Evolutionary conservation across 2,329 filamentous ascomycete genomes (phyloP).

Genomic region (Chrysosporium queenslandicum): DNA sequence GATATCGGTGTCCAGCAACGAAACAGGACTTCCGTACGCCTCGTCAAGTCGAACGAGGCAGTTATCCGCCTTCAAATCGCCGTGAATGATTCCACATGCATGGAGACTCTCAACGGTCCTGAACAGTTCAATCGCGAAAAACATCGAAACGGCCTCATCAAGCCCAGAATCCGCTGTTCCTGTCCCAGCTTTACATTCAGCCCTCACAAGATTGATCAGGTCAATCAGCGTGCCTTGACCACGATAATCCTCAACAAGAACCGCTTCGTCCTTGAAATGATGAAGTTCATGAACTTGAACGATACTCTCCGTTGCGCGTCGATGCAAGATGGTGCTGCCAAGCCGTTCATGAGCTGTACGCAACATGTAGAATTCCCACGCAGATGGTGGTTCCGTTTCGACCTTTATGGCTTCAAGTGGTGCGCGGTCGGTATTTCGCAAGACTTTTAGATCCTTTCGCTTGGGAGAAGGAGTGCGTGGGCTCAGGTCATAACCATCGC

Average conservation of each 20-base stretch:
- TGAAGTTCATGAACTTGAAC: conserved; percentile 83
- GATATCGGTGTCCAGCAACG: conserved; percentile 18
- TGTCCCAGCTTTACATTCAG: conserved; percentile 47
- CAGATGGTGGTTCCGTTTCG: conserved; percentile 67
- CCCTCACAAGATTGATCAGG: conserved; percentile 74
- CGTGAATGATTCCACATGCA: conserved; percentile 68
- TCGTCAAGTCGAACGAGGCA: conserved; percentile 81
- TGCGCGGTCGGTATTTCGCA: conserved; percentile 35
- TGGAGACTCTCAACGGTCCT: conserved; percentile 85
- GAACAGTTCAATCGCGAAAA: conserved; percentile 84
- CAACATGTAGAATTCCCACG: conserved; percentile 97
- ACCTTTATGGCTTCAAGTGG: conserved; percentile 83
- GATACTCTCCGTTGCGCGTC: conserved; percentile 63
- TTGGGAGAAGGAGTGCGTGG: conserved; percentile 49
- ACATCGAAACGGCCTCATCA: conserved; percentile 89
- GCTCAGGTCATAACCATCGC: conserved; percentile 36
- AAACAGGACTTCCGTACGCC: conserved; percentile 12
- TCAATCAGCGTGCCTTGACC: conserved; percentile 91
- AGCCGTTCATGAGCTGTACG: conserved; percentile 68
- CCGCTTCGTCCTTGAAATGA: conserved; percentile 80
- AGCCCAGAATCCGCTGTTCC: conserved; percentile 53
- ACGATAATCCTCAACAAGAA: conserved; percentile 76
- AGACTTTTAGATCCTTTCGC: conserved; percentile 13
- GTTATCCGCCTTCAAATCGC: conserved; percentile 92
- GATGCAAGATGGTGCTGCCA: conserved; percentile 46